Conservation (phyloP, 1,284 basidiomycete genomes). For the Entoloma clypeatum region DNA sequence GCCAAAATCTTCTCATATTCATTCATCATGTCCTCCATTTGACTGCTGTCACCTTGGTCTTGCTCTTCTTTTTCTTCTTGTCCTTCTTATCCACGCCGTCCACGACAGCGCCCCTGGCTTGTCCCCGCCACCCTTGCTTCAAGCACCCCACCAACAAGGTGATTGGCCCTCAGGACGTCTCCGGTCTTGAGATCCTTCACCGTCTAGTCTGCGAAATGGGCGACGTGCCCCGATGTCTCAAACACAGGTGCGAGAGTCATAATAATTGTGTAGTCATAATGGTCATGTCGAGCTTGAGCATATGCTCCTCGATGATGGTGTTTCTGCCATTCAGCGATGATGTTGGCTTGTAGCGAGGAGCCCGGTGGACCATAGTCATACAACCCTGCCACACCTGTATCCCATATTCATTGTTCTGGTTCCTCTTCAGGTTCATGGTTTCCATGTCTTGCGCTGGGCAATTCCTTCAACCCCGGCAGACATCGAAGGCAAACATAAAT, state of each 20-base stretch:
- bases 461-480: too few species aligned
- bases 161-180: too few species aligned
- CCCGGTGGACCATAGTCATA: too few species aligned
- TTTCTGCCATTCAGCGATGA: too few species aligned
- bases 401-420: too few species aligned
- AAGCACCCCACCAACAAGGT: slow-evolving; percentile 88
- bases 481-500: too few species aligned
- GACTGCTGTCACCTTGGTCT: slow-evolving; percentile 67
- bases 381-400: too few species aligned
- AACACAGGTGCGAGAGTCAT: slow-evolving; percentile 97
- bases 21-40: slow-evolving; percentile 70
- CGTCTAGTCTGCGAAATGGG: slow-evolving; percentile 99
- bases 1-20: slow-evolving; percentile 85
- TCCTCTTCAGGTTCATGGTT: too few species aligned
- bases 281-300: slow-evolving; percentile 98
- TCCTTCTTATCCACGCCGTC: slow-evolving; percentile 47
- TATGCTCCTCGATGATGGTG: too few species aligned
- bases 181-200: slow-evolving; percentile 90
- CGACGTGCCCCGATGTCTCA: slow-evolving; percentile 96
- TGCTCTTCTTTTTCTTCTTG: slow-evolving; percentile 82
- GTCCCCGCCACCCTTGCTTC: slow-evolving; percentile 84
- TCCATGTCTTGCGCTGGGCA: too few species aligned
- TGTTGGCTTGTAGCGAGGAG: too few species aligned
- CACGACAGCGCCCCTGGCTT: slow-evolving; percentile 73
- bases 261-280: too few species aligned